phyloP scores from a whole-genome alignment of 1,284 basidiomycete species.

The Leccinum fuscescens region DNA sequence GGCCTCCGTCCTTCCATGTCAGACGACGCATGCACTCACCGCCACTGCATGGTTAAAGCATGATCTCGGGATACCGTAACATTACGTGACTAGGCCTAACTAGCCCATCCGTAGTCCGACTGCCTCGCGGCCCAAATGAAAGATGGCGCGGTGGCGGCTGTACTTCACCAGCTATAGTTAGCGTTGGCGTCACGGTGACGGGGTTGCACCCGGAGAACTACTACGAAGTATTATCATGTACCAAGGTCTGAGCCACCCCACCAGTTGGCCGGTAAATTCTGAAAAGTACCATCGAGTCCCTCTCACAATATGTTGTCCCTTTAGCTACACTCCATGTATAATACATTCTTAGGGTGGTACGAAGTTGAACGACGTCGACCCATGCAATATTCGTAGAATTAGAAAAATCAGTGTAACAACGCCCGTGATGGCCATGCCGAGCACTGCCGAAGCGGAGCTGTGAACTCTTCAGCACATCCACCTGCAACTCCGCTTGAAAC shows the following conservation, averaged over 20 bases:
- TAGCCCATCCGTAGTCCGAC: slow-evolving; percentile 8
- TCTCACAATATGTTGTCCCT: neutral
- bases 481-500: too few species aligned
- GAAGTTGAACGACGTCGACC: neutral
- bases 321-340: neutral
- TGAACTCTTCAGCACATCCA: neutral
- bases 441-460: neutral
- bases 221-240: neutral
- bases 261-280: neutral
- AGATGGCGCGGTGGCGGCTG: slow-evolving; percentile 14
- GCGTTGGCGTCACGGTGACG: slow-evolving; percentile 15
- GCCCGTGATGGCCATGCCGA: neutral
- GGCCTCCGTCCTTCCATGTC: neutral
- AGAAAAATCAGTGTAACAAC: neutral
- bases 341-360: neutral
- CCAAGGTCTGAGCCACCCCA: neutral
- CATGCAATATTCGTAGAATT: neutral
- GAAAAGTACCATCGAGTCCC: neutral
- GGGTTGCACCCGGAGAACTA: slow-evolving; percentile 7
- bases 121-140: slow-evolving; percentile 23
- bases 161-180: neutral
- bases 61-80: slow-evolving; percentile 32
- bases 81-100: slow-evolving; percentile 26
- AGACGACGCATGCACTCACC: slow-evolving; percentile 23
- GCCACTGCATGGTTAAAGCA: slow-evolving; percentile 32